Conservation (phyloP, 2,329 filamentous ascomycete species). For the Dothideomycetes sp. region DNA sequence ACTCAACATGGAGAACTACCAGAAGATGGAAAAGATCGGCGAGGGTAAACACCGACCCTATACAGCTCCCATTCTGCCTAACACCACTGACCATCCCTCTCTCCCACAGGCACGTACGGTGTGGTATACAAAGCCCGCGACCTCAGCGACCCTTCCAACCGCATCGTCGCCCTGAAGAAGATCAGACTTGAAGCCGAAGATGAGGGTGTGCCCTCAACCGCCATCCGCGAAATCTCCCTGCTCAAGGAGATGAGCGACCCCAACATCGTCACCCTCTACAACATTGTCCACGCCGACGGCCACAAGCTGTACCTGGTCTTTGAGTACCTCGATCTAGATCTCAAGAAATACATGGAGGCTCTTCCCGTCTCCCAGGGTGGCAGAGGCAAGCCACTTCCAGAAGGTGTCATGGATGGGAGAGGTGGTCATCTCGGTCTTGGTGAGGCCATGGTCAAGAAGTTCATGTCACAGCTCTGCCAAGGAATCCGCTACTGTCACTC, state of each 20-base stretch:
- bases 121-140: constrained; percentile 93
- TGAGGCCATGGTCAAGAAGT: constrained; percentile 75
- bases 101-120: constrained; percentile 67
- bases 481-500: constrained; percentile 98
- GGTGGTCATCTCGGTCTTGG: constrained; percentile 61
- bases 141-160: constrained; percentile 61
- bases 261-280: constrained; percentile 77
- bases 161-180: constrained; percentile 89
- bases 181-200: constrained; percentile 92
- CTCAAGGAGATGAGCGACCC: constrained; percentile 91
- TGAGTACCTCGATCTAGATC: constrained; percentile 80
- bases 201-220: constrained; percentile 84
- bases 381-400: constrained; percentile 72
- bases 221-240: constrained; percentile 87
- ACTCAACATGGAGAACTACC: constrained; percentile 75
- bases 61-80: not conserved
- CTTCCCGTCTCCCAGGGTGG: constrained; percentile 76
- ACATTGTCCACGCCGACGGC: constrained; percentile 89
- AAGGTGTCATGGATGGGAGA: constrained; percentile 50
- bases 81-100: no score
- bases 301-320: constrained; percentile 92
- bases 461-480: constrained; percentile 81
- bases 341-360: constrained; percentile 95
- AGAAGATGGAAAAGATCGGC: constrained; percentile 93
- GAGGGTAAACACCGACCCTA: constrained; percentile 64